Evolutionary conservation across 2,329 filamentous ascomycete species (phyloP), one percentile per base, ranked within the genome.

Genomic region (Leptosphaerulina australis): DNA sequence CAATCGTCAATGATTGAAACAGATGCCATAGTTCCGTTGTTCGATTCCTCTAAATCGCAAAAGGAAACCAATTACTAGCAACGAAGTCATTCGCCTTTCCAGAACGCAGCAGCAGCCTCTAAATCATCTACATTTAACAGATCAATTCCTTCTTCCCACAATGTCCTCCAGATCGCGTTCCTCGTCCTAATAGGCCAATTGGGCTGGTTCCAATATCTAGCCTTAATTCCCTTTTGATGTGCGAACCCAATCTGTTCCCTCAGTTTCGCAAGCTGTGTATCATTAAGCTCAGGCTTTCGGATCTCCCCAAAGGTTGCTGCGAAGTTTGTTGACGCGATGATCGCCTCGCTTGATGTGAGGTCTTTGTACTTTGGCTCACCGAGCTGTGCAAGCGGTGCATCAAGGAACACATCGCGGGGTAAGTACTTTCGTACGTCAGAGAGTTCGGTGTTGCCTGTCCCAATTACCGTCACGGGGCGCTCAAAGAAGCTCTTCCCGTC

Each of bases 51-150:
- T n/a, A n/a, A n/a, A n/a, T n/a, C n/a, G n/a, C n/a, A n/a, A n/a
- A n/a, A n/a, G n/a, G n/a, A n/a, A n/a, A n/a, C n/a, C n/a, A n/a
- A n/a, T n/a, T n/a, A n/a, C n/a, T n/a, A n/a, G n/a, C n/a, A n/a
- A n/a, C n/a, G n/a, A n/a, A n/a, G n/a, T 44, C 22, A 44, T 4
- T 35, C 40, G 12, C 58, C 63, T 55, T 73, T 57, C 74, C 73
- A 76, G 50, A 74, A 74, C 34, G 69, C 74, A 14, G 78, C 76
- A 25, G 60, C 62, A 2, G 49, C 83, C 53, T 79, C 74, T 40
- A 87, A 57, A 71, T 88, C 84, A 76, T 88, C 85, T 0, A 81
- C 84, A 67, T 87, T 87, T 40, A 88, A 60, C 49, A 88, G 64
- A 50, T 80, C 80, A n/a, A 83, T 82, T 0, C 83, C 83, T 50